Evolutionary conservation across 2,329 filamentous ascomycete species (phyloP), one percentile per base, ranked within the genome.

Genomic region (Verticillium albo-atrum): DNA sequence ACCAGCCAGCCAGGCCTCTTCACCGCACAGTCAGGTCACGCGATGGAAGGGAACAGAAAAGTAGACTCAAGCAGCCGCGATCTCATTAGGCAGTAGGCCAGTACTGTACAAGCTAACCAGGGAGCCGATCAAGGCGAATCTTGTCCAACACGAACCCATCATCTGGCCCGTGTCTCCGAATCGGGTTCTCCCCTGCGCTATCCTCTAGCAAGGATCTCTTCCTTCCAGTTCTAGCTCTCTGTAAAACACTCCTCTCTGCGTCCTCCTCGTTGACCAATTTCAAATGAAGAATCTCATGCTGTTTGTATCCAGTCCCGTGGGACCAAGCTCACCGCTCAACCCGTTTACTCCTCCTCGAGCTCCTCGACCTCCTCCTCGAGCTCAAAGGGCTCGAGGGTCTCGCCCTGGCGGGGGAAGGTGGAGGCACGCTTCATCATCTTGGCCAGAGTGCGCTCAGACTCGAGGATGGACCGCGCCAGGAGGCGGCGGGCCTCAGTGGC

Each of bases 401-500:
- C 60, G 3, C 59, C 58, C 9, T 53, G 25, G 15, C 42, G 30
- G 50, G 17, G 14, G 7, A 32, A 56, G 56, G 57, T 56, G 42
- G 51, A 60, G 51, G 60, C 64, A 37, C 68, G 67, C 66, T 66
- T 68, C 50, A 59, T 42, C 56, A 66, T 61, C 60, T 60, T 60
- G 32, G 50, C 59, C 28, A 64, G 56, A 62, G 55, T 37, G 64
- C 64, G 58, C 62, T 64, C 52, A 66, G 64, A 64, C 66, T 70
- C 60, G 42, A 57, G 37, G 4, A 70, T 56, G 60, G 63, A 62
- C 37, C 65, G 52, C 57, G 67, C 68, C 34, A 70, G 64, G 32
- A 62, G 65, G 51, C 68, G 68, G 61, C 66, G 66, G 47, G 66
- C 64, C 15, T 58, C 58, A 15, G 62, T 61, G 2, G 62, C 59